Conservation (phyloP, 495 filamentous ascomycete species). For the Trichoderma parareesei region DNA sequence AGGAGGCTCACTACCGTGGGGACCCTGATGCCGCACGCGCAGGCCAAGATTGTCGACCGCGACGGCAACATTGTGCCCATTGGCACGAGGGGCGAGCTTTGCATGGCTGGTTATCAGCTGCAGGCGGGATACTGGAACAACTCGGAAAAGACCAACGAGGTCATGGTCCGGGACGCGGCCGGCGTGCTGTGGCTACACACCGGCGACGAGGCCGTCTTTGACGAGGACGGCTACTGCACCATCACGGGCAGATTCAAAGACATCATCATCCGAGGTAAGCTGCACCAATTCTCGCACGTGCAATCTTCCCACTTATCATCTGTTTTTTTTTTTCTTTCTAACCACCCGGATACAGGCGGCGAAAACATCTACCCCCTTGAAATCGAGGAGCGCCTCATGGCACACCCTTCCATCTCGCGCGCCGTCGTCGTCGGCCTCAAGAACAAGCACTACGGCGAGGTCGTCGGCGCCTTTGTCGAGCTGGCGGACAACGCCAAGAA, state of each 20-base stretch:
- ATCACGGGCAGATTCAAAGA: conserved; percentile 62
- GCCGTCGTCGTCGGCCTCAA: conserved; percentile 58
- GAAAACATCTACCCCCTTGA: conserved; percentile 63
- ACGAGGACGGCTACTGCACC: conserved; percentile 52
- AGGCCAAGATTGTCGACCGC: conserved; percentile 57
- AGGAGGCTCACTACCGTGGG: conserved; percentile 55
- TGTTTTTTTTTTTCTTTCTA: conserved; percentile 11
- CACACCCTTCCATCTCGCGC: conserved; percentile 45
- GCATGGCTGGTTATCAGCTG: conserved; percentile 60
- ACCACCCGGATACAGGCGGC: conserved; percentile 28
- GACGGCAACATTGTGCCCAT: conserved; percentile 53
- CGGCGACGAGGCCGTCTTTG: conserved; percentile 62
- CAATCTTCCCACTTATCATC: neutral
- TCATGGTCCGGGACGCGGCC: conserved; percentile 48
- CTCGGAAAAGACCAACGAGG: conserved; percentile 57
- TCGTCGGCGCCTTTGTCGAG: conserved; percentile 54
- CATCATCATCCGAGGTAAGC: conserved; percentile 50
- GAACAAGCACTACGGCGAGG: conserved; percentile 57
- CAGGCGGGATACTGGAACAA: conserved; percentile 66
- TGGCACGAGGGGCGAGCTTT: conserved; percentile 55
- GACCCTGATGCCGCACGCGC: conserved; percentile 57
- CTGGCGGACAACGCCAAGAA: conserved; percentile 22
- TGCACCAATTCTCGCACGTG: too few species aligned
- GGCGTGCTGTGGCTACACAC: conserved; percentile 60
- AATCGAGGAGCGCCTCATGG: conserved; percentile 58